These are phyloP conservation scores for Pseudogymnoascus sp. DNA, from an alignment of 2,329 filamentous ascomycete species.

Conservation along the genomic window DNA sequence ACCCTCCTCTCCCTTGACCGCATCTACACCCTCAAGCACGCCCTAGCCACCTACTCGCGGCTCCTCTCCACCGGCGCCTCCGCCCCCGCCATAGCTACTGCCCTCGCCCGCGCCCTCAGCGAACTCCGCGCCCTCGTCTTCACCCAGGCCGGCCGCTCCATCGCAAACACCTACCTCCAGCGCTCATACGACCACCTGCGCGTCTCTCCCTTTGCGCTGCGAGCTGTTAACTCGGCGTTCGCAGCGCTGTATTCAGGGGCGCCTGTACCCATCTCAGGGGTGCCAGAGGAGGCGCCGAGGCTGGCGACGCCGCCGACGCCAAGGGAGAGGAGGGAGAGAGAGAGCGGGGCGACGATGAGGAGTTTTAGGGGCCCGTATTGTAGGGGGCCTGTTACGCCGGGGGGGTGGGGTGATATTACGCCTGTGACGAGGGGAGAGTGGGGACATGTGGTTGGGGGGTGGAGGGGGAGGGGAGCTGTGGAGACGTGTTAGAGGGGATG, in stretches of 20 bases:
- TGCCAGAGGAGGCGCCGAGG: slow-evolving; percentile 27
- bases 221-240: slow-evolving; percentile 49
- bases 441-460: slow-evolving; percentile 47
- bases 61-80: slow-evolving; percentile 24
- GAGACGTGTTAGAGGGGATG: slow-evolving; percentile 36
- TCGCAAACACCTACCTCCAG: slow-evolving; percentile 43
- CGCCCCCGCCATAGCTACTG: slow-evolving; percentile 16
- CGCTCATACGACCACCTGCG: slow-evolving; percentile 50
- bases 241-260: slow-evolving; percentile 45
- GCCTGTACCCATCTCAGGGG: slow-evolving; percentile 37
- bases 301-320: slow-evolving; percentile 18
- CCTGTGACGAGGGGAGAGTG: slow-evolving; percentile 55
- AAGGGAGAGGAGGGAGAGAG: slow-evolving; percentile 16
- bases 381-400: slow-evolving; percentile 46
- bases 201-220: slow-evolving; percentile 40
- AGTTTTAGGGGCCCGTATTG: slow-evolving; percentile 24
- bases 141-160: slow-evolving; percentile 39
- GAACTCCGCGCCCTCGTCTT: slow-evolving; percentile 53
- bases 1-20: slow-evolving; percentile 52
- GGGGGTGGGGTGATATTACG: slow-evolving; percentile 53
- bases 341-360: slow-evolving; percentile 7
- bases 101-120: slow-evolving; percentile 53
- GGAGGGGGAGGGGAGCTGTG: slow-evolving; percentile 40
- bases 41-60: slow-evolving; percentile 47
- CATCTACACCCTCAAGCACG: slow-evolving; percentile 55